phyloP scores from a whole-genome alignment of 2,329 filamentous ascomycete species.

The Alternaria metachromatica region DNA sequence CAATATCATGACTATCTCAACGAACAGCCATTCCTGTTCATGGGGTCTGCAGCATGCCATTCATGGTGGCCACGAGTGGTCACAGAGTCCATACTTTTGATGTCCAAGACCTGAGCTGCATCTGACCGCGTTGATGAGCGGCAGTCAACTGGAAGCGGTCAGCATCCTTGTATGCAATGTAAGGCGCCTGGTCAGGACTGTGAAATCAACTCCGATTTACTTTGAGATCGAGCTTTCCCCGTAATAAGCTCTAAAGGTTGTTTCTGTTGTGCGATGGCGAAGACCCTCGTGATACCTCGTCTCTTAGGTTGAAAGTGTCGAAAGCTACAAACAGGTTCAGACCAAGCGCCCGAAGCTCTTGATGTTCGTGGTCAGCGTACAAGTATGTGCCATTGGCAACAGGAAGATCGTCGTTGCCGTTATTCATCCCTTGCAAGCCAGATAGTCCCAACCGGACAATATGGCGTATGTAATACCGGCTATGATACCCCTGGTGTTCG shows the following conservation, averaged over 20 bases:
- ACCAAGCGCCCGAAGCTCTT: neutral
- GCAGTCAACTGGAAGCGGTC: neutral
- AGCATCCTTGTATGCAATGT: neutral
- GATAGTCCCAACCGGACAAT: neutral
- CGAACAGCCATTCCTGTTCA: neutral
- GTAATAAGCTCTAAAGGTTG: neutral
- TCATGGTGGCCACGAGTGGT: neutral
- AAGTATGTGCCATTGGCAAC: neutral
- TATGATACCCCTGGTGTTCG: constrained; percentile 8
- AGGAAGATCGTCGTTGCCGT: neutral
- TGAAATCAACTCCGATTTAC: neutral
- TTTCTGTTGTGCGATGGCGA: neutral
- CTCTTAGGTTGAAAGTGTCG: neutral
- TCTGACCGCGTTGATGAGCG: neutral
- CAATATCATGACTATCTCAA: neutral
- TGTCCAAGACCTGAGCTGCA: neutral
- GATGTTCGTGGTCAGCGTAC: neutral
- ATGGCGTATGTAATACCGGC: constrained; percentile 2
- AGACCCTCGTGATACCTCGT: neutral
- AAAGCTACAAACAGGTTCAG: neutral
- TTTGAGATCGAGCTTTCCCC: neutral
- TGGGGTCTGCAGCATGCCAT: neutral
- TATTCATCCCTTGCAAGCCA: neutral
- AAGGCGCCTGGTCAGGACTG: neutral
- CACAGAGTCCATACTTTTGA: neutral